Percentiles rank a stretch among this genome's conserved stretches.
phyloP scores from a whole-genome alignment of 441 rosid species.

The Kokia cookei region DNA sequence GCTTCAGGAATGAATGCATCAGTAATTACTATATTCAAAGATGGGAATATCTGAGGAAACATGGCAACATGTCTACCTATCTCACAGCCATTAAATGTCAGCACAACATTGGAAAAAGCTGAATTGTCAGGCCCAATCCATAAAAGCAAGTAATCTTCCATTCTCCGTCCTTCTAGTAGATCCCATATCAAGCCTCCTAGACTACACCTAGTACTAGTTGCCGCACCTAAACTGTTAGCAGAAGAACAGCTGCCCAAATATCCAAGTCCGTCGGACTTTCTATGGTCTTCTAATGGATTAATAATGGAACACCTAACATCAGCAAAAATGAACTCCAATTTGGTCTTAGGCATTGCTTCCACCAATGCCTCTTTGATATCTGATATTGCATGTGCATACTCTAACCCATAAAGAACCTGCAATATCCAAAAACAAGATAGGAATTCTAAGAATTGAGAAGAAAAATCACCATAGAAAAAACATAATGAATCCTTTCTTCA shows the following conservation, averaged over 20 bases:
- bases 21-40: background rate
- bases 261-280: slow-evolving; percentile 21
- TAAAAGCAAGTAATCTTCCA: slow-evolving; percentile 65
- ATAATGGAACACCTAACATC: slow-evolving; percentile 44
- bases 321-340: slow-evolving; percentile 38
- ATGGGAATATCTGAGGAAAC: background rate
- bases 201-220: slow-evolving; percentile 27
- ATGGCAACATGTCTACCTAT: slow-evolving; percentile 45
- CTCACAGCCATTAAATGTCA: slow-evolving; percentile 76
- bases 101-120: slow-evolving; percentile 75
- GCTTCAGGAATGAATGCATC: background rate
- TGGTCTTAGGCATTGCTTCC: slow-evolving; percentile 20
- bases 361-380: slow-evolving; percentile 36
- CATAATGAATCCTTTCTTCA: background rate
- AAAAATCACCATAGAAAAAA: background rate
- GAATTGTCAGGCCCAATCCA: slow-evolving; percentile 77
- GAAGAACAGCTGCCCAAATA: slow-evolving; percentile 11
- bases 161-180: slow-evolving; percentile 47
- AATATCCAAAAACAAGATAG: background rate
- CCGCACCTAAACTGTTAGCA: slow-evolving; percentile 17
- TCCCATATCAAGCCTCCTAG: slow-evolving; percentile 82
- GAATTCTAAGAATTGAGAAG: background rate
- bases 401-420: slow-evolving; percentile 87
- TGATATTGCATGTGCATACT: slow-evolving; percentile 61
- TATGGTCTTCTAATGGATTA: slow-evolving; percentile 38